A percentile compares a stretch with the other conserved stretches of the same genome.
Evolutionary conservation across 495 filamentous ascomycete species (phyloP).

Genomic region (Aspergillus bertholletiae): DNA sequence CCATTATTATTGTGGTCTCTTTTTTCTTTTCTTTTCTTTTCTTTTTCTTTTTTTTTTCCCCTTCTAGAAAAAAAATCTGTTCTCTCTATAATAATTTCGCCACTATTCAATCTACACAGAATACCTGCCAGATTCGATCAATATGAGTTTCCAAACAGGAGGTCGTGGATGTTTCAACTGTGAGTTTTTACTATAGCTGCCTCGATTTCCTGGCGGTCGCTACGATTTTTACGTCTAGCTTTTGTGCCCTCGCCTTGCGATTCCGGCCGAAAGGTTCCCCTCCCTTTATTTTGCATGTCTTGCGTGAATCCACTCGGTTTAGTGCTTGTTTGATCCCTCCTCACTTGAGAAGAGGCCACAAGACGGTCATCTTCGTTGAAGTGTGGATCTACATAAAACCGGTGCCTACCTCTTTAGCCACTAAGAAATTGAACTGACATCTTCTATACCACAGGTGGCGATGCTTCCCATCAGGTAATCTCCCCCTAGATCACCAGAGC

Average conservation of each 20-base stretch:
- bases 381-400: background rate
- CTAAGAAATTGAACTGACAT: constrained; percentile 18
- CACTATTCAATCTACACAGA: constrained; percentile 1
- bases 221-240: constrained; percentile 15
- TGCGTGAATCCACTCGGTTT: too few species aligned
- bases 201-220: constrained; percentile 1
- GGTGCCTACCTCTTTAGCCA: background rate
- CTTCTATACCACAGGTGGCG: constrained; percentile 56
- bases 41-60: too few species aligned
- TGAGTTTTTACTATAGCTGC: constrained; percentile 42
- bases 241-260: background rate
- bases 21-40: too few species aligned
- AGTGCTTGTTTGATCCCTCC: constrained; percentile 4
- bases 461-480: constrained; percentile 67
- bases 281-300: background rate
- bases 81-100: constrained; percentile 3
- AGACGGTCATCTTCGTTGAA: background rate
- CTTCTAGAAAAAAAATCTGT: constrained; percentile 25
- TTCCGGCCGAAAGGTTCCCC: background rate
- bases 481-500: constrained; percentile 1
- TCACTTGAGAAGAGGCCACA: constrained; percentile 1
- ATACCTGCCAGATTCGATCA: constrained; percentile 12
- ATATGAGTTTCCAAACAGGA: constrained; percentile 50
- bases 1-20: background rate
- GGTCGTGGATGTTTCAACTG: constrained; percentile 79